Percentiles rank a stretch among this genome's conserved stretches.
phyloP scores from a whole-genome alignment of 345 rosid genomes.

The Rhodamnia argentea region DNA sequence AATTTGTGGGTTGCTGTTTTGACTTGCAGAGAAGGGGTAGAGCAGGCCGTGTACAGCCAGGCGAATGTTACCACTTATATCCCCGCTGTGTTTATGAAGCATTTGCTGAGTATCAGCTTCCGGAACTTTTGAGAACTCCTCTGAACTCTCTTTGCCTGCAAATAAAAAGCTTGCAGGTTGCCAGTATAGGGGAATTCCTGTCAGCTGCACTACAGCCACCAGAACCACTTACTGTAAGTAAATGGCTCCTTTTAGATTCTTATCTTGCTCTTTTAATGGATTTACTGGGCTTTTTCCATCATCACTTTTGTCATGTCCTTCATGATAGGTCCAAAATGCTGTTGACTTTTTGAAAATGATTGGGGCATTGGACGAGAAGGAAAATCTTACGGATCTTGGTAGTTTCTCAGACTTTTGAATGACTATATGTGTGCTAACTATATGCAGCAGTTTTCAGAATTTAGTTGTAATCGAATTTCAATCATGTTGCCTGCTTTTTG shows the following conservation, averaged over 20 bases:
- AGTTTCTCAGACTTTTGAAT: conserved; percentile 18
- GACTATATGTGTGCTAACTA: background rate
- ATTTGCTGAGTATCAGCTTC: conserved; percentile 95
- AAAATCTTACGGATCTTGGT: conserved; percentile 93
- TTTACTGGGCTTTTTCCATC: background rate
- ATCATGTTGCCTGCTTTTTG: background rate
- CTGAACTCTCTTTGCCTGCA: conserved; percentile 98
- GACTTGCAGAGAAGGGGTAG: conserved; percentile 80
- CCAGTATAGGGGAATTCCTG: conserved; percentile 82
- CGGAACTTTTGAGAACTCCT: conserved; percentile 97
- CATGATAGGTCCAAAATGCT: conserved; percentile 87
- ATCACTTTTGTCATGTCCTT: background rate
- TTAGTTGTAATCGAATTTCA: background rate
- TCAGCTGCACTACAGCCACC: conserved; percentile 97
- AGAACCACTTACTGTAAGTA: conserved; percentile 77
- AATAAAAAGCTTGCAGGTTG: conserved; percentile 91
- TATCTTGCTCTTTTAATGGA: background rate
- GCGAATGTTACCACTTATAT: conserved; percentile 91
- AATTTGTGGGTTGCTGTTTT: background rate
- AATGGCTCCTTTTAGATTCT: background rate
- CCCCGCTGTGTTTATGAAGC: conserved; percentile 91
- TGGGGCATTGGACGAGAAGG: conserved; percentile 85
- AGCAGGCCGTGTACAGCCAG: conserved; percentile 96
- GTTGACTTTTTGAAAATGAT: conserved; percentile 85
- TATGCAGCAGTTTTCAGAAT: background rate